A percentile compares a stretch with the other conserved stretches of the same genome.
phyloP scores from a whole-genome alignment of 352 stramenopile genomes.

The Globisporangium radiosum region DNA sequence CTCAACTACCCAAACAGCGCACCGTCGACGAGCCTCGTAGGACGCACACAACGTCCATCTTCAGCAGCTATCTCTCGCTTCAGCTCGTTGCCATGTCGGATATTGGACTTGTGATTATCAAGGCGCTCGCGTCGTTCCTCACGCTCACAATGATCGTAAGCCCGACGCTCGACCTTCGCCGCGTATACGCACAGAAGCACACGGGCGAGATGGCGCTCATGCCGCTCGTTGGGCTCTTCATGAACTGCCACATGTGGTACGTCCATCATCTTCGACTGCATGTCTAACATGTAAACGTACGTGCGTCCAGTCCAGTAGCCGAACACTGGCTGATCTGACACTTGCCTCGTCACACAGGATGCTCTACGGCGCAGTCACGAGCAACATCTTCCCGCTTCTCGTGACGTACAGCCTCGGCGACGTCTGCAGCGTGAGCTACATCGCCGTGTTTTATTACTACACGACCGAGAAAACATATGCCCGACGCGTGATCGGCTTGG shows the following conservation, averaged over 20 bases:
- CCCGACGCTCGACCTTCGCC: slow-evolving; percentile 12
- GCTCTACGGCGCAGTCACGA: slow-evolving; percentile 7
- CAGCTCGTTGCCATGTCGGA: not conserved
- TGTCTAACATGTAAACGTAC: too few species aligned
- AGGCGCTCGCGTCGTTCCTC: slow-evolving; percentile 16
- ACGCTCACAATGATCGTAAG: slow-evolving; percentile 26
- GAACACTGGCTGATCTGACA: not conserved
- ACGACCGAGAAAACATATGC: slow-evolving; percentile 9
- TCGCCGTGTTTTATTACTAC: slow-evolving; percentile 18
- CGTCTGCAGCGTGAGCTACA: slow-evolving; percentile 17
- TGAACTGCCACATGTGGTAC: slow-evolving; percentile 18
- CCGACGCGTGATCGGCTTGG: not conserved
- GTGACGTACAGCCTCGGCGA: slow-evolving; percentile 14
- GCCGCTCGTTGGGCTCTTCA: slow-evolving; percentile 6
- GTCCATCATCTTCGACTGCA: not conserved
- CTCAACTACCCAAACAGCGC: too few species aligned
- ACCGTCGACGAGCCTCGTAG: too few species aligned
- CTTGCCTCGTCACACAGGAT: slow-evolving; percentile 1
- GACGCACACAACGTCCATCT: too few species aligned
- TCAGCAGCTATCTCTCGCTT: too few species aligned
- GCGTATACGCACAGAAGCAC: not conserved
- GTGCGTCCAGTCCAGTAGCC: too few species aligned
- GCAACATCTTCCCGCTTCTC: slow-evolving; percentile 15
- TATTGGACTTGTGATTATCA: slow-evolving; percentile 2
- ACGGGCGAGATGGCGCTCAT: slow-evolving; percentile 14